These are phyloP conservation scores for Aspergillus unguis DNA, from an alignment of 2,329 filamentous ascomycete genomes.

Conservation along the genomic window DNA sequence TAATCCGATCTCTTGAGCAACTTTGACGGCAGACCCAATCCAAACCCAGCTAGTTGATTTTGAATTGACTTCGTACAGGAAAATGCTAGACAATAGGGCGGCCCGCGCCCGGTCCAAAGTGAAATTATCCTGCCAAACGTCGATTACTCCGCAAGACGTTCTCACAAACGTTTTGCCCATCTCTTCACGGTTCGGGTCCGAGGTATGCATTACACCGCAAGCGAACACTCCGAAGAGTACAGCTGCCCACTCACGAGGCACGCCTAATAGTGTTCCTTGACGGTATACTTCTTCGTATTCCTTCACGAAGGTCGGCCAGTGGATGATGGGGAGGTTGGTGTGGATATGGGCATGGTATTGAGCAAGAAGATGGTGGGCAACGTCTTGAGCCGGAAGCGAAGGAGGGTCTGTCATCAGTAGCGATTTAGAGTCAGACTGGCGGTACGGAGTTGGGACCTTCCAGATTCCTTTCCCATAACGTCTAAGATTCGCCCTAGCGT, in stretches of 20 bases:
- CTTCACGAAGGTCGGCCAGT: constrained; percentile 79
- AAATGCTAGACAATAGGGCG: constrained; percentile 71
- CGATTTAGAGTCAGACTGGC: constrained; percentile 50
- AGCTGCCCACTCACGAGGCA: constrained; percentile 69
- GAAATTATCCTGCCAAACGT: constrained; percentile 78
- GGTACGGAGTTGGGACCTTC: constrained; percentile 69
- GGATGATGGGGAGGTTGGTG: constrained; percentile 75
- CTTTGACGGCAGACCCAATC: constrained; percentile 74
- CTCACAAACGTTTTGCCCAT: constrained; percentile 68
- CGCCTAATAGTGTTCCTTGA: constrained; percentile 56
- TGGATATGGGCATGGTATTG: constrained; percentile 77
- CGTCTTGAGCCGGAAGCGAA: constrained; percentile 65
- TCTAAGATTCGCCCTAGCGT: constrained; percentile 69
- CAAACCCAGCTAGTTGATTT: constrained; percentile 83
- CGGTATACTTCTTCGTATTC: constrained; percentile 76
- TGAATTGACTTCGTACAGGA: constrained; percentile 79
- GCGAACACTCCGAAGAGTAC: constrained; percentile 81
- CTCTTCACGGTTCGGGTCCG: constrained; percentile 54
- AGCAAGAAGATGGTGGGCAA: constrained; percentile 68
- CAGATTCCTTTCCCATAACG: constrained; percentile 74
- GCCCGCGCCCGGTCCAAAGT: constrained; percentile 72
- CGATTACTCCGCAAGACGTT: constrained; percentile 64
- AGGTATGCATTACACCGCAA: constrained; percentile 71
- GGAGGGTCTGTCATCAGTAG: constrained; percentile 56
- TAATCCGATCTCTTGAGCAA: constrained; percentile 79